Base-by-base conservation (phyloP, 768 basidiomycete species). In the Coprinopsis sp. region DNA sequence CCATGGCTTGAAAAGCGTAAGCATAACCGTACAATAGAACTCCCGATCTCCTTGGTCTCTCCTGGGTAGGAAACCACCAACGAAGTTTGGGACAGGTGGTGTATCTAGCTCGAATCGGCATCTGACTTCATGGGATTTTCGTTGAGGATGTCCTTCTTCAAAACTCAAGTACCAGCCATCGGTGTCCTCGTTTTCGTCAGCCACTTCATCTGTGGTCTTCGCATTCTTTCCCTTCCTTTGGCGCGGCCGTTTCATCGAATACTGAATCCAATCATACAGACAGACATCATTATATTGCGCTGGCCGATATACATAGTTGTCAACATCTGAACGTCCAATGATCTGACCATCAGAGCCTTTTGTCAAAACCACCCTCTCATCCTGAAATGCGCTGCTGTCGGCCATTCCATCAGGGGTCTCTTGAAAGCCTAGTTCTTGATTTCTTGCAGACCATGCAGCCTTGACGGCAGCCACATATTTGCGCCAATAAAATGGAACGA, bases 301-400 rank as follows among this genome's bases (percentile, higher is more conserved):
- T 2, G 61, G 51, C 6, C 64, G 13, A 45, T 60, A 63, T 3
- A 59, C 61, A 46, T 72, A 70, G 45, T 71, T 65, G 52, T 63
- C 51, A 0, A 66, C 53, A 29, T 49, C 47, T 6, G 64, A 64
- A 10, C 60, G 40, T 0, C 56, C 56, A 31, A 61, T 46, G 8
- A 61, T 43, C 2, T 46, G 18, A 1, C 51, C 57, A 18, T 57
- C 44, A 4, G 45, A 31, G 22, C 44, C 51, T n/a, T 54, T 46
- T 0, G n/a, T n/a, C n/a, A 66, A 14, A 3, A 44, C 22, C 2
- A 68, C 51, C 33, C 54, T 59, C 4, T 63, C 56, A 36, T 39
- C 16, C 4, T 18, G 2, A 12, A 28, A 33, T 25, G 27, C n/a
- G 12, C 44, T 49, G 25, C 45, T 21, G 12, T 42, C 22, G 21